Conservation (phyloP, 1,284 basidiomycete species). For the Flammula alnicola region DNA sequence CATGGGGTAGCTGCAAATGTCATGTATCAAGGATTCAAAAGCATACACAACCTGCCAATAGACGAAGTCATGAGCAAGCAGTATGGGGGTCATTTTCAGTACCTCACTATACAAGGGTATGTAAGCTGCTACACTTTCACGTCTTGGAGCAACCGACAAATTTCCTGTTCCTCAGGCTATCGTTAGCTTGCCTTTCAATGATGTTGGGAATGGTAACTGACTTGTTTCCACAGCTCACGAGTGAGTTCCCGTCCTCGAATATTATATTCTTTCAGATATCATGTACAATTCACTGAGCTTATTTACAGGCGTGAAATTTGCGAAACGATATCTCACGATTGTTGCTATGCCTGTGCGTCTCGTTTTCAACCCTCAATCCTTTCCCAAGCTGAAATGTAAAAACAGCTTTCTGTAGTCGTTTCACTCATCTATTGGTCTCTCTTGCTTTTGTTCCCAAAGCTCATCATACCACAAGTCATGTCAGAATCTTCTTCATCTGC, state of each 20-base stretch:
- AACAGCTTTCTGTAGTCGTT: slow-evolving; percentile 67
- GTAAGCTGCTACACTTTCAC: slow-evolving; percentile 19
- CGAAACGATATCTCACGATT: slow-evolving; percentile 64
- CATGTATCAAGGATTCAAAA: slow-evolving; percentile 54
- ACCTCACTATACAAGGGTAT: slow-evolving; percentile 79
- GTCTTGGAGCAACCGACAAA: not conserved
- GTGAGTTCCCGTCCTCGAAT: slow-evolving; percentile 37
- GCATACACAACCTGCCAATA: slow-evolving; percentile 40
- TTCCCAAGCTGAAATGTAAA: slow-evolving; percentile 4
- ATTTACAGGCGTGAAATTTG: slow-evolving; percentile 40
- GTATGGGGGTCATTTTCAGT: slow-evolving; percentile 72
- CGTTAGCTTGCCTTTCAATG: slow-evolving; percentile 42
- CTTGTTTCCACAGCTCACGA: slow-evolving; percentile 47
- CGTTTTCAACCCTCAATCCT: not conserved
- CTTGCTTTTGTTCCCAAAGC: slow-evolving; percentile 51
- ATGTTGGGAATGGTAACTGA: slow-evolving; percentile 54
- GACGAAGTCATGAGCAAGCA: slow-evolving; percentile 46
- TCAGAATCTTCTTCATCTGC: slow-evolving; percentile 36
- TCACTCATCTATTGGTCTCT: slow-evolving; percentile 77
- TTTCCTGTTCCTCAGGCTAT: slow-evolving; percentile 38
- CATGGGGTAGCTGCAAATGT: slow-evolving; percentile 46
- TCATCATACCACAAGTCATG: slow-evolving; percentile 48
- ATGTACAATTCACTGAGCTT: not conserved
- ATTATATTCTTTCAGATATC: not conserved
- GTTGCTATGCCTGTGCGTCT: slow-evolving; percentile 61